phyloP scores from a whole-genome alignment of 192 early-diverging fungal species.

The Hyaloraphidium curvatum region DNA sequence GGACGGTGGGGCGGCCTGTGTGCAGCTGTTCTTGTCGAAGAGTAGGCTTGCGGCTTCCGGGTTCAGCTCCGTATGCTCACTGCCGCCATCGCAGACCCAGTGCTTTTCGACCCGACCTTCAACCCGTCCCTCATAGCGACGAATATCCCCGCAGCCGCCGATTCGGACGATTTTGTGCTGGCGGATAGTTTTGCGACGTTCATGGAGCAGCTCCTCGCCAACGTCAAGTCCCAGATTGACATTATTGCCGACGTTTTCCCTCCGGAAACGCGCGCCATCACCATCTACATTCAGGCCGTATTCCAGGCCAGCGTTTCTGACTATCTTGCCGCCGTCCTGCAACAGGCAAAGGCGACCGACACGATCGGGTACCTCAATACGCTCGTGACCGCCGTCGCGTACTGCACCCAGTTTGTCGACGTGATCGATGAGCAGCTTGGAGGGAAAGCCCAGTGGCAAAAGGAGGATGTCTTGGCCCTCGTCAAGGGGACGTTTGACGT shows the following conservation, averaged over 20 bases:
- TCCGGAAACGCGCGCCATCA: constrained; percentile 44
- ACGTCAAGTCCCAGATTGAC: constrained; percentile 34
- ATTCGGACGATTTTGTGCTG: constrained; percentile 14
- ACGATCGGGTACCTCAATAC: constrained; percentile 45
- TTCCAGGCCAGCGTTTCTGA: constrained; percentile 68
- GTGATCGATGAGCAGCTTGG: too few species aligned
- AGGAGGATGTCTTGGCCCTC: constrained; percentile 26
- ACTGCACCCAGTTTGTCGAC: constrained; percentile 35
- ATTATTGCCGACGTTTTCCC: constrained; percentile 49
- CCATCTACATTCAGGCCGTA: constrained; percentile 49
- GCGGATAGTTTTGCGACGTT: constrained; percentile 45
- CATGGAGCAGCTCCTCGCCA: constrained; percentile 38
- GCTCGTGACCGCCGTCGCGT: constrained; percentile 34
- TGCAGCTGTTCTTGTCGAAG: constrained; percentile 65
- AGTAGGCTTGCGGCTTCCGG: too few species aligned
- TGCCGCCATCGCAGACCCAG: too few species aligned
- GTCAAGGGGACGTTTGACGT: constrained; percentile 40
- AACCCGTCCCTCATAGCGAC: constrained; percentile 23
- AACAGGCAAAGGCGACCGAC: constrained; percentile 36
- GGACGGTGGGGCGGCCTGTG: constrained; percentile 48
- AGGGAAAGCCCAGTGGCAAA: constrained; percentile 18
- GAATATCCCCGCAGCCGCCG: not conserved
- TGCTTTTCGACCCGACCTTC: constrained; percentile 63
- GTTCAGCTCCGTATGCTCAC: too few species aligned
- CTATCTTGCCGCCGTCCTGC: constrained; percentile 42